Evolutionary conservation across 1,284 basidiomycete species (phyloP).

Genomic region (Schizophyllum commune): DNA sequence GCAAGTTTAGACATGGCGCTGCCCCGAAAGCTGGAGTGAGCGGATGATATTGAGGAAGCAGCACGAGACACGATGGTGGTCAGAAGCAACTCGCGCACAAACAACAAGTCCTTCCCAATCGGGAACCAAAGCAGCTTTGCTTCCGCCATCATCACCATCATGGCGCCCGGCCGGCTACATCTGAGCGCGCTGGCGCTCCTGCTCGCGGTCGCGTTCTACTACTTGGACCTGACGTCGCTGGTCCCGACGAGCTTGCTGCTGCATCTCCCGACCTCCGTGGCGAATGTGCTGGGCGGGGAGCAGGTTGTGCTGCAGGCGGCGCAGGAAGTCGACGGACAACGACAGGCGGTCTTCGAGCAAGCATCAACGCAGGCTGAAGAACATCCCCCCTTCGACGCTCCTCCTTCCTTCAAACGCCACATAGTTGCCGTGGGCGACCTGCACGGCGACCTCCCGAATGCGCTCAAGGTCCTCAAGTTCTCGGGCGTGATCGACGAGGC

Average conservation of each 20-base stretch:
- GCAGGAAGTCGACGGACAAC: neutral
- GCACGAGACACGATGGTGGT: neutral
- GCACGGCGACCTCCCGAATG: conserved; percentile 72
- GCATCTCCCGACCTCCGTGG: neutral
- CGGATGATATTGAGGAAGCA: too few species aligned
- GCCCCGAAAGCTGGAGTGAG: too few species aligned
- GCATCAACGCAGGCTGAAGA: neutral
- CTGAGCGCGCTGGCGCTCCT: neutral
- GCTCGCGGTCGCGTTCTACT: neutral
- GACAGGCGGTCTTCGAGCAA: neutral
- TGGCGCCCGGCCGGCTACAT: neutral
- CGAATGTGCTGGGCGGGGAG: too few species aligned
- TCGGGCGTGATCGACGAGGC: conserved; percentile 55
- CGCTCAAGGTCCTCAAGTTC: conserved; percentile 69
- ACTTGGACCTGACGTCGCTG: neutral
- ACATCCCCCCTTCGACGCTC: neutral
- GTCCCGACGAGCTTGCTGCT: neutral
- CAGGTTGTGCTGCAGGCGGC: too few species aligned
- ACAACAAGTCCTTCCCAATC: neutral
- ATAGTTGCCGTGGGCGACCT: conserved; percentile 80
- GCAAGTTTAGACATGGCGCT: too few species aligned
- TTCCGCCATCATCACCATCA: neutral
- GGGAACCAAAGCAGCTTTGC: neutral
- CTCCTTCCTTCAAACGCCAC: conserved; percentile 31
- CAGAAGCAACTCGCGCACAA: neutral